Percentiles rank a stretch among this genome's conserved stretches.
Conservation (phyloP, 352 stramenopile species). For the Peronospora belbahrii region DNA sequence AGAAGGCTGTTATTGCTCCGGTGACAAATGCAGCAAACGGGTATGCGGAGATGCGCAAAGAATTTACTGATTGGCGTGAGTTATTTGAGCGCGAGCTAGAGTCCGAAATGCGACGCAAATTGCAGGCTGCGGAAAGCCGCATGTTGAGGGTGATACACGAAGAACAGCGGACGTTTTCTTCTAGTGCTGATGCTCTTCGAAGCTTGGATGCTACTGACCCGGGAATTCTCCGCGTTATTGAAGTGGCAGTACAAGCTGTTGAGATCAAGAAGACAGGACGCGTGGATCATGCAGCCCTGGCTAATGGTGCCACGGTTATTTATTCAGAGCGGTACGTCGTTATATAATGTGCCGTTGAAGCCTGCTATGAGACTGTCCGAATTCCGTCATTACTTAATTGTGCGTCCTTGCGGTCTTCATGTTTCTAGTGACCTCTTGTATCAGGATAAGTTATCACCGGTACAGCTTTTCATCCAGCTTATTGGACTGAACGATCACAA, state of each 20-base stretch:
- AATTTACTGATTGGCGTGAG: conserved; percentile 28
- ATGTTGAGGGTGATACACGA: conserved; percentile 50
- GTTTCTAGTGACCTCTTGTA: conserved; percentile 50
- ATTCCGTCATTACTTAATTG: neutral
- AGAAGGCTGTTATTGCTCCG: conserved; percentile 6
- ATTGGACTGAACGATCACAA: conserved; percentile 20
- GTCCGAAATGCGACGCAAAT: conserved; percentile 38
- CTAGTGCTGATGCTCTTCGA: conserved; percentile 43
- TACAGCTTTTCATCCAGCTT: conserved; percentile 25
- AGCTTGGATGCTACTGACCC: conserved; percentile 49
- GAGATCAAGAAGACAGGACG: conserved; percentile 51
- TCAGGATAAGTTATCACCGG: conserved; percentile 21
- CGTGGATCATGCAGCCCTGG: conserved; percentile 57
- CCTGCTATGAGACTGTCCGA: neutral
- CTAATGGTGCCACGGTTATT: conserved; percentile 57
- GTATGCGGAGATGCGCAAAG: conserved; percentile 19
- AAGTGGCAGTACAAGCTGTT: conserved; percentile 43
- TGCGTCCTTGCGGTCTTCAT: neutral
- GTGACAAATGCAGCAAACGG: conserved; percentile 1
- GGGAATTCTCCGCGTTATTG: conserved; percentile 30
- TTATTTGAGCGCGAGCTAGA: conserved; percentile 34
- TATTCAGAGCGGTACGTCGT: conserved; percentile 40
- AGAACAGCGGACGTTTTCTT: conserved; percentile 47
- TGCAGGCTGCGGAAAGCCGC: conserved; percentile 49
- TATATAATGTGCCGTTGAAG: neutral